A percentile compares a stretch with the other conserved stretches of the same genome.
phyloP scores from a whole-genome alignment of 805 yeast species.

The Komagataella kurtzmanii region DNA sequence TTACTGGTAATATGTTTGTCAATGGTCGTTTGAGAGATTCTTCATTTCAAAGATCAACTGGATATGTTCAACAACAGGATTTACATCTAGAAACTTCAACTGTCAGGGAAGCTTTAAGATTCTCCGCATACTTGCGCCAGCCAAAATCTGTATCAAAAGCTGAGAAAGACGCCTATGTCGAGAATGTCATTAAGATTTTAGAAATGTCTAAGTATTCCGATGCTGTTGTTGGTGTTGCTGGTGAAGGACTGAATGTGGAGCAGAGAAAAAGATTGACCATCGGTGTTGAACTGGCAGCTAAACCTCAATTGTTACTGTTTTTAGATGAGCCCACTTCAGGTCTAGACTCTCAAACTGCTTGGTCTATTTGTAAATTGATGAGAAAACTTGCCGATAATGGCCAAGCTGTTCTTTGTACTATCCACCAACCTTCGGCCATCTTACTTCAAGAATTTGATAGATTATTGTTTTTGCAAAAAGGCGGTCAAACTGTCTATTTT shows the following conservation, averaged over 20 bases:
- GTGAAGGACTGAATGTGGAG: slow-evolving; percentile 41
- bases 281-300: slow-evolving; percentile 44
- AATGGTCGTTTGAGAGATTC: slow-evolving; percentile 34
- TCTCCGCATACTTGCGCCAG: slow-evolving; percentile 38
- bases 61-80: slow-evolving; percentile 51
- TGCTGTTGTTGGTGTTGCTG: slow-evolving; percentile 36
- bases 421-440: slow-evolving; percentile 79
- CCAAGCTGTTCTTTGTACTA: slow-evolving; percentile 51
- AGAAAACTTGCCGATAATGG: slow-evolving; percentile 37
- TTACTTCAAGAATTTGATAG: slow-evolving; percentile 70
- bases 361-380: slow-evolving; percentile 43
- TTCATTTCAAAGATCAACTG: slow-evolving; percentile 40
- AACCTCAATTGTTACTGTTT: slow-evolving; percentile 37
- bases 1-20: slow-evolving; percentile 45
- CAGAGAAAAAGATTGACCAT: slow-evolving; percentile 41
- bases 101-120: slow-evolving; percentile 39
- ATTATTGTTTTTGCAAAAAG: slow-evolving; percentile 51
- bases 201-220: slow-evolving; percentile 42
- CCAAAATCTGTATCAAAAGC: slow-evolving; percentile 21
- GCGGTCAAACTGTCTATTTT: slow-evolving; percentile 66
- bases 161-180: slow-evolving; percentile 38
- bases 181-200: slow-evolving; percentile 31
- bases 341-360: slow-evolving; percentile 44
- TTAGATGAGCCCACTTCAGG: slow-evolving; percentile 55
- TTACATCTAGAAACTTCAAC: slow-evolving; percentile 36